phyloP scores from a whole-genome alignment of 2,329 filamentous ascomycete species.

The Trichoderma harzianum region DNA sequence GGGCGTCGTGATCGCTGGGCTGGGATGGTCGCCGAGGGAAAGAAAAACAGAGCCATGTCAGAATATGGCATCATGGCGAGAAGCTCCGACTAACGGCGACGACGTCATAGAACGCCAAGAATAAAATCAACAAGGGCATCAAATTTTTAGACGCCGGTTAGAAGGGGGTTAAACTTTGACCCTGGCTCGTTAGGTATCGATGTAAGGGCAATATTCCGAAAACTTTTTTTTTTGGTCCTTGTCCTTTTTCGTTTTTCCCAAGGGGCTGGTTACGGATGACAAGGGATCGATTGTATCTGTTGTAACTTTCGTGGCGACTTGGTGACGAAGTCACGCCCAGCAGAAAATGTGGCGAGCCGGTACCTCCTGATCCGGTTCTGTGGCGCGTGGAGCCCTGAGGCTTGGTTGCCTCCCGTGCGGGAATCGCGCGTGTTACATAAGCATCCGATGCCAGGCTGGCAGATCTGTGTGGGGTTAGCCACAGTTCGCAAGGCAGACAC shows the following conservation, averaged over 20 bases:
- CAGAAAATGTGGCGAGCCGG: neutral
- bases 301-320: neutral
- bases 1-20: neutral
- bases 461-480: slow-evolving; percentile 16
- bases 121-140: neutral
- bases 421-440: neutral
- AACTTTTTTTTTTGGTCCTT: neutral
- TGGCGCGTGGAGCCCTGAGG: neutral
- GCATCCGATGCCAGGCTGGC: neutral
- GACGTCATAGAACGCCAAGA: slow-evolving; percentile 10
- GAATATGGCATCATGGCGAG: neutral
- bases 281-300: neutral
- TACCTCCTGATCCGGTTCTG: neutral
- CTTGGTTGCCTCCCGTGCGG: slow-evolving; percentile 16
- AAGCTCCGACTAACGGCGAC: slow-evolving; percentile 3
- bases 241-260: neutral
- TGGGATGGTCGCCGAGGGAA: neutral
- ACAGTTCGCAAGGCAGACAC: slow-evolving; percentile 17
- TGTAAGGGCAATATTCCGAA: neutral
- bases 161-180: slow-evolving; percentile 1
- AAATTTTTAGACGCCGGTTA: slow-evolving; percentile 3
- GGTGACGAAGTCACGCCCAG: neutral
- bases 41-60: neutral
- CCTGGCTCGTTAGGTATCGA: slow-evolving; percentile 12
- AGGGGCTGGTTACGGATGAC: slow-evolving; percentile 5